These are phyloP conservation scores for Helenozyma baotianmanensis DNA, from an alignment of 805 yeast genomes.

Conservation along the genomic window DNA sequence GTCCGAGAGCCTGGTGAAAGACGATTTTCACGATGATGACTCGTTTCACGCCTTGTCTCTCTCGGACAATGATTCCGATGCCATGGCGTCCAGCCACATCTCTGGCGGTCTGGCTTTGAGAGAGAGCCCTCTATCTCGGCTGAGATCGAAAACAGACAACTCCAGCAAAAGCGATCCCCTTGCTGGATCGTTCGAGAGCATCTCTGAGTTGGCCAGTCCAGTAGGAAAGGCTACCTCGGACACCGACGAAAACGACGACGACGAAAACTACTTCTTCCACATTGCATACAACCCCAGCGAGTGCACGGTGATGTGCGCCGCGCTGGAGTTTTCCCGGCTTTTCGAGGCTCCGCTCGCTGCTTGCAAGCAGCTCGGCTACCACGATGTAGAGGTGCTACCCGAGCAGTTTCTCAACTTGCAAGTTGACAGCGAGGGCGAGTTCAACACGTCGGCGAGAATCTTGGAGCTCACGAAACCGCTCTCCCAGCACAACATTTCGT, in stretches of 20 bases:
- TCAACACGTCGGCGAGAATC: constrained; percentile 47
- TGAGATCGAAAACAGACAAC: constrained; percentile 19
- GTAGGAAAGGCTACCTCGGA: constrained; percentile 1
- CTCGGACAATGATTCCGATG: constrained; percentile 4
- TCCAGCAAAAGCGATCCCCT: constrained; percentile 21
- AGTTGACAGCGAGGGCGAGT: constrained; percentile 56
- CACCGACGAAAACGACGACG: constrained; percentile 10
- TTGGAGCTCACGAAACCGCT: constrained; percentile 55
- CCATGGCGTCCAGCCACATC: constrained; percentile 3
- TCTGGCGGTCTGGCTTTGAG: constrained; percentile 2
- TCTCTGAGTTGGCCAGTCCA: neutral
- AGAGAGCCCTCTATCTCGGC: constrained; percentile 2
- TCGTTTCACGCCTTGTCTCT: no score
- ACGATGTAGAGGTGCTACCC: constrained; percentile 35
- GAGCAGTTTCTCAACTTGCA: constrained; percentile 50
- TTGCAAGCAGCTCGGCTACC: constrained; percentile 27
- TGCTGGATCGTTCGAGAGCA: no score
- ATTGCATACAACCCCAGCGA: constrained; percentile 61
- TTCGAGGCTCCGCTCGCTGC: constrained; percentile 38
- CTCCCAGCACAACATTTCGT: constrained; percentile 51
- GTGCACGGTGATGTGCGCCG: constrained; percentile 54
- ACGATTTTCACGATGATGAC: constrained; percentile 9
- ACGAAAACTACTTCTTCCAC: constrained; percentile 46
- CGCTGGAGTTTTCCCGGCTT: constrained; percentile 28
- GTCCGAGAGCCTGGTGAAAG: constrained; percentile 6